Base-by-base conservation (phyloP, 495 filamentous ascomycete genomes). In the Podospora comata region DNA sequence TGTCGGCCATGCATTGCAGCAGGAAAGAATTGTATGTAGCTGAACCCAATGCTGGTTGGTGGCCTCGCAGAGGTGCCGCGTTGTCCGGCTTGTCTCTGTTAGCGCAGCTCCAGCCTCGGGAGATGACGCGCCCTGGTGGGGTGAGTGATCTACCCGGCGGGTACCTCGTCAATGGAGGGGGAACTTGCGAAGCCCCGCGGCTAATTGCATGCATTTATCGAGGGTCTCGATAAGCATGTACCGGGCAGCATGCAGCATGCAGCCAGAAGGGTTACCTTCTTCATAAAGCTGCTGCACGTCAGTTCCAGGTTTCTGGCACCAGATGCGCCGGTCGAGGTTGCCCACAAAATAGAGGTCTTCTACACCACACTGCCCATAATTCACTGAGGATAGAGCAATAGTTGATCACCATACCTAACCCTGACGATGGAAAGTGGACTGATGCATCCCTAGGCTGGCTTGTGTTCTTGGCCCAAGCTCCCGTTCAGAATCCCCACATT, bases 61-160 rank as follows among this genome's bases (percentile, higher is more conserved):
- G 55, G n/a, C 55, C 23, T 58, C n/a, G 55, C n/a, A 26, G 23
- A 58, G 55, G 13, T 58, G 55, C 55, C 55, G 55, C 39, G 60
- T 34, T 27, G 27, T 34, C 30, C 30, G 27, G 27, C 61, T 39
- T 32, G 32, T 34, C 27, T 39, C 32, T 63, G 61, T 63, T 63
- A 63, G 61, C n/a, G 32, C 61, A 44, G 61, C 61, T 63, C n/a
- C n/a, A n/a, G 11, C 61, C 34, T 28, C 61, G 20, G 32, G 61
- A 63, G 30, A 63, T 63, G 61, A 63, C 61, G 61, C 61, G 4
- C 30, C n/a, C n/a, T n/a, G 7, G 61, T n/a, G 27, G 61, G 61
- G 61, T 6, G n/a, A 20, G 15, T 19, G 32, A 19, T 63, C 61
- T 63, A 63, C 61, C 30, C 34, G 32, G n/a, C 16, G 19, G 59